Base-by-base conservation (phyloP, 331 rosid species). In the Rhamnella rubrinervis region DNA sequence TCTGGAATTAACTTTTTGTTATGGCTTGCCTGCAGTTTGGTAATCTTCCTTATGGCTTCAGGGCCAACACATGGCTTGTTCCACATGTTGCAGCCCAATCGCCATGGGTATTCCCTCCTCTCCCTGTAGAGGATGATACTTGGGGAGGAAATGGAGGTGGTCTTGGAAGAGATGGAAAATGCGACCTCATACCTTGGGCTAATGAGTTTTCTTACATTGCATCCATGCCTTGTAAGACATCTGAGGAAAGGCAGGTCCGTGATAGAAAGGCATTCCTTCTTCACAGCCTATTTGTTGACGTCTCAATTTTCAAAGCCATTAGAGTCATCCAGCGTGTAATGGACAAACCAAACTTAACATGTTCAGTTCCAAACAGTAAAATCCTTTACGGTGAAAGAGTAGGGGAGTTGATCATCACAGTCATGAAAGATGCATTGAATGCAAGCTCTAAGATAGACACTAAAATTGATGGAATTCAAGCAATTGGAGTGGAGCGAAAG, bases 71-170 rank as follows among this genome's bases (percentile, higher is more conserved):
- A 0, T 95, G 99, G 99, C 97, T 95, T 61, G 97, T 87, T 70
- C 97, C 97, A 52, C 96, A 97, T 14, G 50, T 87, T 64, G 85
- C 88, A 44, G 96, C 92, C 23, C 96, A 86, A 67, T 74, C 79
- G 1, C 95, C 85, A 9, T 79, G 88, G 11, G 68, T 61, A 72
- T 95, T 95, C 77, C 86, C 90, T 78, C 83, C 89, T 59, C 96
- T 91, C 55, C 99, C 99, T 0, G 66, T 79, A 77, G 99, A 95
- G 82, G 99, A 91, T 69, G 90, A 87, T 76, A 78, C 73, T 69
- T 95, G 99, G 99, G 96, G 96, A 57, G 99, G 97, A 73, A 95
- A 91, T 74, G 97, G 99, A 52, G 99, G 99, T 62, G 96, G 99
- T 78, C 61, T 89, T 9, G 97, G 96, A 77, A 87, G 85, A 71